Base-by-base conservation (phyloP, 2,329 filamentous ascomycete genomes). In the Stachybotrys chartarum region DNA sequence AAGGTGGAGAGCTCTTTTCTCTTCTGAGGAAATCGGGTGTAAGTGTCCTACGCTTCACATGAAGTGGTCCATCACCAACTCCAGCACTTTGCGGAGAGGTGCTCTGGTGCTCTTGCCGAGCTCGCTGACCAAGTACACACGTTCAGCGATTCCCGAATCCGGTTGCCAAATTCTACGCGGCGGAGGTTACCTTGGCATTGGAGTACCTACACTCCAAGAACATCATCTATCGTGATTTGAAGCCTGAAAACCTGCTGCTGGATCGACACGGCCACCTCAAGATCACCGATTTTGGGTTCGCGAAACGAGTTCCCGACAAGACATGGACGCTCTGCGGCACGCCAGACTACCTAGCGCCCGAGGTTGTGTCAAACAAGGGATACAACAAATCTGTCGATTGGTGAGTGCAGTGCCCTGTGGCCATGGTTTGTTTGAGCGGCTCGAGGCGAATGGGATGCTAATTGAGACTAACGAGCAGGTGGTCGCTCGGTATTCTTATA, bases 381-480 rank as follows among this genome's bases (percentile, higher is more conserved):
- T 99, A 99, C 79, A 99, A 99, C 78, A 99, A 97, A 73, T 97
- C 93, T 46, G 94, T 99, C 17, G 94, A 99, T 71, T 99, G 94
- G 94, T 97, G 76, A 76, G 89, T 75, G 62, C 51, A 52, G 45
- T 46, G n/a, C 50, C 51, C 52, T 53, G n/a, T 30, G 24, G 7
- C 12, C 35, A 7, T 39, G 7, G 7, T 7, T 12, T 7, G 12
- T 39, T n/a, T n/a, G n/a, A n/a, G n/a, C n/a, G n/a, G n/a, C n/a
- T n/a, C n/a, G n/a, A n/a, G n/a, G n/a, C n/a, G n/a, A n/a, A n/a
- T n/a, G n/a, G n/a, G n/a, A n/a, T n/a, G n/a, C n/a, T n/a, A n/a
- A n/a, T n/a, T n/a, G n/a, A n/a, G n/a, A n/a, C n/a, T n/a, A n/a
- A 12, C 12, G 12, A 17, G 45, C 11, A 97, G 92, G 92, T 99